These are phyloP conservation scores for Fomitiporia mediterranea DNA, from an alignment of 1,284 basidiomycete species.

Conservation along the genomic window DNA sequence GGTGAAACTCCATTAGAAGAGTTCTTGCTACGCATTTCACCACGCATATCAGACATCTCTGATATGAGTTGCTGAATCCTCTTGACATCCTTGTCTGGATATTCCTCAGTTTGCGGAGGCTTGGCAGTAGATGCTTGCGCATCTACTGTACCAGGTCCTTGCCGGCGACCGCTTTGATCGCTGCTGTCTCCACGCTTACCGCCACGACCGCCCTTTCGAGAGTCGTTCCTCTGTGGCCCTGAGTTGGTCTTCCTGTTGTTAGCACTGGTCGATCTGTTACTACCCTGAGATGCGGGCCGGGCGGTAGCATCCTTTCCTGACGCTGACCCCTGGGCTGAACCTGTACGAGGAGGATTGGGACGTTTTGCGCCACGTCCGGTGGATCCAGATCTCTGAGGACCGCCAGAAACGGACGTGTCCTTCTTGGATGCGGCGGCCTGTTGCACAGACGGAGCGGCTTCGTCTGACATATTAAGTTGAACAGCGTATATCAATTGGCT, in stretches of 20 bases:
- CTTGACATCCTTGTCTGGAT: constrained; percentile 69
- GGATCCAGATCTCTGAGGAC: background rate
- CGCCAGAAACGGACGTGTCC: constrained; percentile 13
- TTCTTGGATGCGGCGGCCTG: constrained; percentile 29
- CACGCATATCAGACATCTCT: constrained; percentile 42
- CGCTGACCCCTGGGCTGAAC: constrained; percentile 5
- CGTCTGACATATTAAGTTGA: constrained; percentile 83
- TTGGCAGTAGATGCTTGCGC: constrained; percentile 2
- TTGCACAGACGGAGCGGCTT: constrained; percentile 55
- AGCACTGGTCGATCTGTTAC: constrained; percentile 13
- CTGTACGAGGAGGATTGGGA: constrained; percentile 7
- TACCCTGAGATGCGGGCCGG: constrained; percentile 17
- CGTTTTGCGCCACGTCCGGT: constrained; percentile 17
- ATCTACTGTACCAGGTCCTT: constrained; percentile 11
- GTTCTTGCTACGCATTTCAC: constrained; percentile 43
- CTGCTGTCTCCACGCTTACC: constrained; percentile 42
- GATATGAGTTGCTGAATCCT: constrained; percentile 80
- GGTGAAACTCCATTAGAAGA: constrained; percentile 42
- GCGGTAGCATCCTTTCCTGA: constrained; percentile 7
- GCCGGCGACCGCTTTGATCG: constrained; percentile 30
- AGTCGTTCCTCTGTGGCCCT: background rate
- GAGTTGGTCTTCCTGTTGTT: constrained; percentile 7
- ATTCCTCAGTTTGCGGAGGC: constrained; percentile 36
- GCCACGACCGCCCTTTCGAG: constrained; percentile 42
- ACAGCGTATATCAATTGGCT: constrained; percentile 44